A percentile compares a stretch with the other conserved stretches of the same genome.
These are phyloP conservation scores for Limnomonas spitsbergensis DNA, from an alignment of 139 green algal genomes.

Conservation along the genomic window DNA sequence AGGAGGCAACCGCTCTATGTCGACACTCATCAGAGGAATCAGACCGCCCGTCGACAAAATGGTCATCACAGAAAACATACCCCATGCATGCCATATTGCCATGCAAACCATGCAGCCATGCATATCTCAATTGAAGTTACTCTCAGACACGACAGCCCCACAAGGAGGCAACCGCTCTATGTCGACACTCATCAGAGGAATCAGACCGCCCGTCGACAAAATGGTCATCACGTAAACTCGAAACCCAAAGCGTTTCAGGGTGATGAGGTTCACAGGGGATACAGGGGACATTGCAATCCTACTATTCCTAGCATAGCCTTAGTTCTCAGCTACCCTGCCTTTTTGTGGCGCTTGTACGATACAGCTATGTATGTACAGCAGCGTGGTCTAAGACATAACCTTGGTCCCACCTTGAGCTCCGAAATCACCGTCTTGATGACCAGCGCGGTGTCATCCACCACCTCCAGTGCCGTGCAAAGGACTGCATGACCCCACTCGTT, in stretches of 20 bases:
- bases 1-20: neutral
- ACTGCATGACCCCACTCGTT: slow-evolving; percentile 81
- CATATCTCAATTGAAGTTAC: too few species aligned
- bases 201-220: slow-evolving; percentile 20
- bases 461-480: slow-evolving; percentile 62
- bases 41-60: slow-evolving; percentile 9
- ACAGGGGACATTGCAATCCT: too few species aligned
- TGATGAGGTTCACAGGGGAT: too few species aligned
- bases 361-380: too few species aligned
- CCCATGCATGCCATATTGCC: too few species aligned
- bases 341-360: too few species aligned
- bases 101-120: too few species aligned
- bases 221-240: slow-evolving; percentile 2
- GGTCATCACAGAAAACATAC: neutral
- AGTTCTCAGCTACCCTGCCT: too few species aligned
- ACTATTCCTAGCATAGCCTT: too few species aligned
- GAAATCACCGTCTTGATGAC: slow-evolving; percentile 67
- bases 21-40: slow-evolving; percentile 13
- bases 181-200: slow-evolving; percentile 12
- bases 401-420: slow-evolving; percentile 59
- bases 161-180: slow-evolving; percentile 1
- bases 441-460: slow-evolving; percentile 83
- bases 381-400: too few species aligned
- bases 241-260: too few species aligned
- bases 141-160: slow-evolving; percentile 10